phyloP scores from a whole-genome alignment of 495 filamentous ascomycete species.

The Astrocystis sublimbata region DNA sequence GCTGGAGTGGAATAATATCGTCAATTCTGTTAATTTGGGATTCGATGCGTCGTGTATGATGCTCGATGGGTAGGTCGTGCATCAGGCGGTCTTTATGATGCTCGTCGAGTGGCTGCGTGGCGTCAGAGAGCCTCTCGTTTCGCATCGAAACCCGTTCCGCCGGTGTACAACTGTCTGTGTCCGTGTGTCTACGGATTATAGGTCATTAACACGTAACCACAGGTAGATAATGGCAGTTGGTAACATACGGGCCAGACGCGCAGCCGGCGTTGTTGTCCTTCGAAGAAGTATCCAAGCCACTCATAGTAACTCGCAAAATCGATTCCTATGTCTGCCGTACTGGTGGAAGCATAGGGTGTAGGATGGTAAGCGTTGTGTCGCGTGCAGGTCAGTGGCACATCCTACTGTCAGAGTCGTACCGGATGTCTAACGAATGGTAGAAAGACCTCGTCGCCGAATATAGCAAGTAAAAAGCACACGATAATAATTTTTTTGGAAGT shows the following conservation, averaged over 20 bases:
- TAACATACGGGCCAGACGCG: slow-evolving; percentile 11
- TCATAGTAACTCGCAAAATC: background rate
- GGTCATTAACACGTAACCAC: background rate
- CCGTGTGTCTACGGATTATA: background rate
- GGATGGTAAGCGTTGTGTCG: background rate
- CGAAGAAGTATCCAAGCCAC: background rate
- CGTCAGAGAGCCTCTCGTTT: background rate
- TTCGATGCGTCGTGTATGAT: slow-evolving; percentile 3
- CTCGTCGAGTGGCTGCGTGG: background rate
- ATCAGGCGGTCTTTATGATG: slow-evolving; percentile 9
- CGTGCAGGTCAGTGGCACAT: slow-evolving; percentile 1
- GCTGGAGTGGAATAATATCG: background rate
- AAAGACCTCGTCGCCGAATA: background rate
- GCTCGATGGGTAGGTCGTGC: background rate
- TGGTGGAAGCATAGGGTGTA: background rate
- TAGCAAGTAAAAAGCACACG: background rate
- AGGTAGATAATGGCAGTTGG: background rate
- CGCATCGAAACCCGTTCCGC: slow-evolving; percentile 5
- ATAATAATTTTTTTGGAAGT: background rate
- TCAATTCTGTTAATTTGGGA: background rate
- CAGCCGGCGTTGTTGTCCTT: slow-evolving; percentile 9
- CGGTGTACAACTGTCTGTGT: background rate
- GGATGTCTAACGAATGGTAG: background rate
- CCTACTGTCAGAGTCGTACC: background rate
- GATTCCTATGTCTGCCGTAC: background rate